Evolutionary conservation across 169 alveolate genomes (phyloP).

Genomic region (Condylostoma magnum): DNA sequence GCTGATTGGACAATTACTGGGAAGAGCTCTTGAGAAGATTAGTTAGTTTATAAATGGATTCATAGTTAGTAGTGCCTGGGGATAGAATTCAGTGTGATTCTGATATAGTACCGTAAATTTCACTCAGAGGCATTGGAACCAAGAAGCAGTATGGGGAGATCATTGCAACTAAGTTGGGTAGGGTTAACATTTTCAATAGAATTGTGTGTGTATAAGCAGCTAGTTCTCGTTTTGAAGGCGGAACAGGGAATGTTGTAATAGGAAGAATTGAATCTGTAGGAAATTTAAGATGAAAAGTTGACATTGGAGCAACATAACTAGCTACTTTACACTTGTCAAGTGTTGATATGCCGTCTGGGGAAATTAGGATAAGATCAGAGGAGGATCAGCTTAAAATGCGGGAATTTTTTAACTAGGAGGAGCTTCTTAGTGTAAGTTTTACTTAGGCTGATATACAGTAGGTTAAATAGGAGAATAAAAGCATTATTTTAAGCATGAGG

Average conservation of each 20-base stretch:
- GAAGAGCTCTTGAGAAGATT: too few species aligned
- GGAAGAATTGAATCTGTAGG: slow-evolving; percentile 61
- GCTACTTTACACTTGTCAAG: slow-evolving; percentile 58
- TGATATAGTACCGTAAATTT: too few species aligned
- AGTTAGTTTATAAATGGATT: too few species aligned
- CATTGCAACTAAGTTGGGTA: slow-evolving; percentile 55
- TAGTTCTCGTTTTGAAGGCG: slow-evolving; percentile 48
- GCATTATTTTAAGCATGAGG: slow-evolving; percentile 59
- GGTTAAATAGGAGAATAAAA: slow-evolving; percentile 42
- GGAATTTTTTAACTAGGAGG: slow-evolving; percentile 59
- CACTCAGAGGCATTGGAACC: too few species aligned
- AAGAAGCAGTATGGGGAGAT: slow-evolving; percentile 60
- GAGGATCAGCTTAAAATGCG: slow-evolving; percentile 72
- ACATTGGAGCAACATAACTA: slow-evolving; percentile 58
- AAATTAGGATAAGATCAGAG: slow-evolving; percentile 56
- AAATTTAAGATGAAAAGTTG: slow-evolving; percentile 64
- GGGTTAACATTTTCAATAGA: slow-evolving; percentile 46
- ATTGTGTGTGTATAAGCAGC: slow-evolving; percentile 54
- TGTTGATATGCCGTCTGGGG: slow-evolving; percentile 66
- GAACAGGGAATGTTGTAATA: slow-evolving; percentile 63
- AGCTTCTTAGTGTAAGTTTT: too few species aligned
- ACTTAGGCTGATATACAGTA: slow-evolving; percentile 69
- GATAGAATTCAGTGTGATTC: too few species aligned
- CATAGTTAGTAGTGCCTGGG: too few species aligned
- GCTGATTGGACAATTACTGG: slow-evolving; percentile 20